Evolutionary conservation across 805 yeast species (phyloP), one percentile per base, ranked within the genome.

Genomic region (Candida oleophila): DNA sequence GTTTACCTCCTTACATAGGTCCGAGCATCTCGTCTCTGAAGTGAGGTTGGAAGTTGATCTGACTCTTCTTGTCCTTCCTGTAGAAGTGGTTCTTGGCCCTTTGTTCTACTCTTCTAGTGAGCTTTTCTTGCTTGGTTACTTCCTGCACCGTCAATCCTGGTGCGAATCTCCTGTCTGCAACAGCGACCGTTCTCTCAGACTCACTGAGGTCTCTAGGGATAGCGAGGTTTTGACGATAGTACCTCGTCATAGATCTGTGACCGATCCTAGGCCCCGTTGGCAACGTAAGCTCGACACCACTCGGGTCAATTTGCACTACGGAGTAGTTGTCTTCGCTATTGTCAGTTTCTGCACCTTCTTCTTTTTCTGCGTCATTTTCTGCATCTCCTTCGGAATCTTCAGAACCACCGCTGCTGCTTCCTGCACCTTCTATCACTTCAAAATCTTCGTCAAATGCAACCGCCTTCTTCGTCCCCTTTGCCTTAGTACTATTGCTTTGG

Each of bases 211-310:
- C 39, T 9, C 56, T 43, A 3, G 61, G 55, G 7, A 52, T 44
- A 1, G 60, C 54, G 25, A 58, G 43, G 51, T 80, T 80, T 65
- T 87, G 96, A 59, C 86, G 82, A 65, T 83, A 83, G 60, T 81
- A 83, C 50, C 92, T 74, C 43, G 80, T 78, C 56, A 87, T 71
- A 1, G 90, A 74, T 52, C 98, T 75, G 63, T 92, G 97, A 0
- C 96, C 96, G 1, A 87, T 80, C 41, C 82, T 80, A 3, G 81
- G 67, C 2, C 97, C 97, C 18, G 85, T 78, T 2, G 96, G 94
- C 38, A 91, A 71, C 2, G 81, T 76, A 36, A 90, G 65, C 56
- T 87, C 89, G 32, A 76, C 76, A 3, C 89, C 89, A 7, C 76
- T 76, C 45, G 66, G 73, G 57, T 80, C 85, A n/a, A 78, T 62